These are phyloP conservation scores for Amaranthus hypochondriacus DNA, from an alignment of 148 eudicot species.

Conservation along the genomic window DNA sequence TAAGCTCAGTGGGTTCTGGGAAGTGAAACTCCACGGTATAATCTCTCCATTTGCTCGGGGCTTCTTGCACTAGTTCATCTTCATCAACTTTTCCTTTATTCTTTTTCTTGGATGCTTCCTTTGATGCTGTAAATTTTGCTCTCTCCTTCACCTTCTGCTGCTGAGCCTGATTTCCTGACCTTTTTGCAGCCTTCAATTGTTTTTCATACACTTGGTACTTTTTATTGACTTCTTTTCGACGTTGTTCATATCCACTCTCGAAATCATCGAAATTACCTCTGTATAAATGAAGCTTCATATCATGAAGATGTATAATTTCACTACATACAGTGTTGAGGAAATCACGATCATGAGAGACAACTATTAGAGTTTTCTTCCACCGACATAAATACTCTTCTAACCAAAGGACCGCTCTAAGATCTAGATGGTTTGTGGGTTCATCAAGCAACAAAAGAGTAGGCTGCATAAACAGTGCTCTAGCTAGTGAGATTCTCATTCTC, in stretches of 20 bases:
- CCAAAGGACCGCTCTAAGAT: conserved; percentile 70
- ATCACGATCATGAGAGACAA: conserved; percentile 66
- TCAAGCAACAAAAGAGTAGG: conserved; percentile 59
- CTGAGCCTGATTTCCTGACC: conserved; percentile 49
- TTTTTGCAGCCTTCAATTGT: conserved; percentile 55
- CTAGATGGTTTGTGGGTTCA: conserved; percentile 73
- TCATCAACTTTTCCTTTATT: conserved; percentile 54
- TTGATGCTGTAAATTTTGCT: conserved; percentile 44
- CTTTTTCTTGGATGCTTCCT: conserved; percentile 49
- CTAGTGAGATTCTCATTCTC: conserved; percentile 69
- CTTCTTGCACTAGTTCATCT: conserved; percentile 47
- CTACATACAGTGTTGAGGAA: conserved; percentile 62
- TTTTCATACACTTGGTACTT: conserved; percentile 47
- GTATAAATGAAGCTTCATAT: conserved; percentile 58
- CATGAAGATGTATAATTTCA: conserved; percentile 67
- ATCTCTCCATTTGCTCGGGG: conserved; percentile 63
- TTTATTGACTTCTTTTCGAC: conserved; percentile 56
- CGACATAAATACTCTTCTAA: conserved; percentile 62
- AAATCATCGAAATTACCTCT: conserved; percentile 65
- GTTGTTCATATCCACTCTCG: conserved; percentile 61
- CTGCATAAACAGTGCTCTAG: conserved; percentile 63
- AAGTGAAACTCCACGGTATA: conserved; percentile 68
- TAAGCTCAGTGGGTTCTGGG: conserved; percentile 64
- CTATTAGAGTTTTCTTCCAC: conserved; percentile 69
- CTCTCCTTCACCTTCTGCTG: conserved; percentile 58